phyloP scores from a whole-genome alignment of 306 rosid genomes.

The Fragaria ananassa region DNA sequence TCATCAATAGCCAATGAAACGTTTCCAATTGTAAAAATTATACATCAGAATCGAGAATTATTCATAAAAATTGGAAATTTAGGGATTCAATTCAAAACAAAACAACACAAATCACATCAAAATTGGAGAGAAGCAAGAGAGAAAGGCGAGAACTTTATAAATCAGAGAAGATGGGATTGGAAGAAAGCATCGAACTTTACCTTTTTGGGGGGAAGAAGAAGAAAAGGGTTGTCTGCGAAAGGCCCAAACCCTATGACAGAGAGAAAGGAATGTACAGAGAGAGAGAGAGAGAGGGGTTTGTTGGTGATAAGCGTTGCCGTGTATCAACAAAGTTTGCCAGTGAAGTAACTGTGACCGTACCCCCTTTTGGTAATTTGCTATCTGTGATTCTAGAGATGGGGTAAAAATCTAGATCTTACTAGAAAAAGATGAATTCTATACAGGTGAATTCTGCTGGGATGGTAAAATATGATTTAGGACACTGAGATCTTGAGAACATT shows the following conservation, averaged over 20 bases:
- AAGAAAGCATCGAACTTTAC: background rate
- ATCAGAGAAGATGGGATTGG: background rate
- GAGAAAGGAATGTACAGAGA: background rate
- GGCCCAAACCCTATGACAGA: constrained; percentile 19
- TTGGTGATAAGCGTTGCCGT: background rate
- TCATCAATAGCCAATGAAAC: background rate
- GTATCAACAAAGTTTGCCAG: too few relatives aligned
- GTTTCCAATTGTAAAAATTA: background rate
- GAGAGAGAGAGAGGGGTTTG: background rate
- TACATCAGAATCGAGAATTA: background rate
- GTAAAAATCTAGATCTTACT: too few relatives aligned
- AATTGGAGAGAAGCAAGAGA: background rate
- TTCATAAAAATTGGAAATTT: background rate
- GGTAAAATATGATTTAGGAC: too few relatives aligned
- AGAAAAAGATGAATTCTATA: too few relatives aligned
- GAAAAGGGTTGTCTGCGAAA: background rate
- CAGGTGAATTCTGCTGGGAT: too few relatives aligned
- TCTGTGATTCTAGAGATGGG: too few relatives aligned
- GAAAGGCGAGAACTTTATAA: background rate
- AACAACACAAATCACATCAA: background rate
- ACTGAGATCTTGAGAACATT: too few relatives aligned
- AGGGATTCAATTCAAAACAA: too few relatives aligned
- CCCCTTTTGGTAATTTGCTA: too few relatives aligned
- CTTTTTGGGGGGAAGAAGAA: background rate
- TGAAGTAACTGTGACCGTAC: too few relatives aligned